Evolutionary conservation across 2,329 filamentous ascomycete genomes (phyloP), one percentile per base, ranked within the genome.

Genomic region (Lanzia echinophila): DNA sequence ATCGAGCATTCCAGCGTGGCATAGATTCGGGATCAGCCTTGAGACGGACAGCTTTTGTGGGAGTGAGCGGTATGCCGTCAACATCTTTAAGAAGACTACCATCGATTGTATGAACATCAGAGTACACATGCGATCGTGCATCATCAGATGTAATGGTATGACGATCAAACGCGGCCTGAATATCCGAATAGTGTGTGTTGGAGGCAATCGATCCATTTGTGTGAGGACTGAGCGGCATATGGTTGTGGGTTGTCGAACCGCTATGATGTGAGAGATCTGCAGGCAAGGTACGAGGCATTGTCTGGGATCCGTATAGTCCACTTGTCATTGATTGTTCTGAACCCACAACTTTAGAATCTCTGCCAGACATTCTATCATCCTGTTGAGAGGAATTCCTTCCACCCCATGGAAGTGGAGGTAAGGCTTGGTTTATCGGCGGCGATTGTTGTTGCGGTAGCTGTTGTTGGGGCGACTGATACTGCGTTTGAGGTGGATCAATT

Each of bases 1-100:
- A 74, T 46, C 77, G 72, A 2, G 79, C 76, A 38, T 69, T 71
- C 72, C 75, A 78, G 47, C 76, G 75, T 1, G 79, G 79, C 72
- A 81, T 77, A 12, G 67, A 69, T 28, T 67, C 66, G 6, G 76
- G 75, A 46, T 81, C 78, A 6, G 73, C 75, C 62, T 75, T 76
- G 58, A 80, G 61, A 3, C 75, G 74, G 17, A 81, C 68, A 2
- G 75, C 73, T 53, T 75, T 72, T 56, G 60, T 68, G 42, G 66
- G 67, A 54, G 71, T 70, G 22, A 77, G 67, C n/a, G 74, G 73
- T 2, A 72, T 58, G 6, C 66, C 66, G 11, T 70, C 65, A 22
- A 71, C 48, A 31, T 72, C 69, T 33, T 68, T 64, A 28, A 69
- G 63, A 24, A 71, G 60, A 15, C 66, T 69, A 42, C 70, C 69